Base-by-base conservation (phyloP, 768 basidiomycete genomes). In the Auricularia sp. region DNA sequence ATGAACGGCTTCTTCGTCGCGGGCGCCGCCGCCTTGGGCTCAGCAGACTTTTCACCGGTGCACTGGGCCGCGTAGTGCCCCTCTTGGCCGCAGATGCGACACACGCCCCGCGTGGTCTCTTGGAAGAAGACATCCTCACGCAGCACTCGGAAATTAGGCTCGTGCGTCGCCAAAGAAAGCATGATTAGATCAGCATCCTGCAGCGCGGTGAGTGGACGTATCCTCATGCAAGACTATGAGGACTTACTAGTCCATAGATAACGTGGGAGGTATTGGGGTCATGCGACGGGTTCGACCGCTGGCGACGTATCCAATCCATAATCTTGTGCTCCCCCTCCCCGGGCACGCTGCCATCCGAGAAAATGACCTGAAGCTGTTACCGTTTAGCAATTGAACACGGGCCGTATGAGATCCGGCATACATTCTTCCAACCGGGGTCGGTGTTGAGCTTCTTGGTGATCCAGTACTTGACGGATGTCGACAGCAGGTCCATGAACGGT, bases 301-400 rank as follows among this genome's bases (percentile, higher is more conserved):
- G 95, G 39, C 95, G 82, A 64, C 97, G 82, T 68, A 99, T 96
- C 74, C 84, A 98, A 73, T 98, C 97, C 94, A 99, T 98, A 67
- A 99, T 98, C 79, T 99, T 99, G 76, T 99, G 97, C 74, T 99
- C 97, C 73, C 97, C 97, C 76, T 99, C 97, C 69, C 97, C 97
- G 1, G 97, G 96, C 12, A 98, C 97, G 64, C 90, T 87, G 1
- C 97, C 92, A 69, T 99, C 97, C 4, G 97, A 99, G 64, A 99
- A 92, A 68, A 98, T 87, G 62, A 99, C 90, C 81, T 98, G 86
- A 47, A 99, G 82, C 94, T 95, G 68, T 2, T 35, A 33, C 62
- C 2, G 36, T 7, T 61, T 10, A 63, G 14, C 47, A 54, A 54
- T 63, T 35, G 33, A 47, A 18, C 21, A 60, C 58, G 44, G 39